Evolutionary conservation across 345 rosid species (phyloP), one percentile per base, ranked within the genome.

Genomic region (Eucalyptus regnans): DNA sequence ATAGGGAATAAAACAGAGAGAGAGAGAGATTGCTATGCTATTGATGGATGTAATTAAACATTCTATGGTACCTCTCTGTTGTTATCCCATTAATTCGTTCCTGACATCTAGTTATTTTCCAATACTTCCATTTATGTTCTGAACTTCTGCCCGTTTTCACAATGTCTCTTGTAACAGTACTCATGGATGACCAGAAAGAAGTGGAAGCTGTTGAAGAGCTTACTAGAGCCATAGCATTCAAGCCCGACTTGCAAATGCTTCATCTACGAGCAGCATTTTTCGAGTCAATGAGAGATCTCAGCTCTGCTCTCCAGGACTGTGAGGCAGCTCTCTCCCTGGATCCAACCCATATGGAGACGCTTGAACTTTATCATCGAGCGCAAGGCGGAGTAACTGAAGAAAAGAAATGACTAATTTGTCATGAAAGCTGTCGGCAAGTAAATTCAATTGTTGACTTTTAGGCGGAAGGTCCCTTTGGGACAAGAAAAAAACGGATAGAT

Each of bases 251-350:
- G 91, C 99, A 96, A 90, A 94, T 96, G 92, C 97, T 97, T 52
- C 99, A 97, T 89, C 99, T 97, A 88, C 95, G 99, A 89, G 99
- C 99, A 60, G 99, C 99, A 43, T 97, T 97, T 90, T 91, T 94
- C 2, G 99, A 97, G 92, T 94, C 99, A 87, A 91, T 94, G 56
- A 98, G 99, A 87, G 95, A 96, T 86, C 86, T 94, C 27, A 71
- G 91, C 22, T 90, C 95, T 88, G 95, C 99, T 86, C 83, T 95
- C 50, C 93, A 89, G 90, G 99, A 97, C 90, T 97, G 99, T 86
- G 94, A 93, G 89, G 99, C 99, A 80, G 99, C 99, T 92, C 99
- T 97, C 86, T 96, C 98, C 92, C 89, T 97, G 90, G 98, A 97
- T 89, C 98, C 98, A 4, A 91, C 91, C 89, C 98, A 97, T 90